Conservation (phyloP, 805 yeast genomes). For the Jamesozyma spencerorum region DNA sequence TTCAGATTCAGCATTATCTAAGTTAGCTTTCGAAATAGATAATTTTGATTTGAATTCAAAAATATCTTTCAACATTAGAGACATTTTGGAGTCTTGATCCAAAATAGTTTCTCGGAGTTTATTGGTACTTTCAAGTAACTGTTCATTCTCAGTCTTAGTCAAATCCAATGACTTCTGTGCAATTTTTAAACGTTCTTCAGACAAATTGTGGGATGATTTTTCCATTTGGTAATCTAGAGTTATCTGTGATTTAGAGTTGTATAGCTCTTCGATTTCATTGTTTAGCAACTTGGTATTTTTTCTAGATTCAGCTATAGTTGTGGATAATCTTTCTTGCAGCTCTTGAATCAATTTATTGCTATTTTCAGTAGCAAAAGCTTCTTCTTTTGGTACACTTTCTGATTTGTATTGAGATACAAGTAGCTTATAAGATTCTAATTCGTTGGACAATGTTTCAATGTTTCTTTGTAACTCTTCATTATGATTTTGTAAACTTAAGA, state of each 20-base stretch:
- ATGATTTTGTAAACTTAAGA: constrained; percentile 51
- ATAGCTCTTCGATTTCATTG: constrained; percentile 34
- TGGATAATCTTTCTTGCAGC: constrained; percentile 18
- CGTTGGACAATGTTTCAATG: constrained; percentile 47
- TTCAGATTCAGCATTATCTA: constrained; percentile 46
- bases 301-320: constrained; percentile 30
- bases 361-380: not conserved
- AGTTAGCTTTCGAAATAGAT: constrained; percentile 37
- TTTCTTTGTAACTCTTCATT: constrained; percentile 43
- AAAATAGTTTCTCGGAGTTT: constrained; percentile 35
- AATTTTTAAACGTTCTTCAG: constrained; percentile 42
- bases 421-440: constrained; percentile 53
- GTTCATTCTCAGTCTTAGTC: constrained; percentile 38
- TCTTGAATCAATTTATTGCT: constrained; percentile 15
- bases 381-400: not conserved
- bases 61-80: constrained; percentile 44
- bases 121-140: constrained; percentile 33
- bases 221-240: constrained; percentile 44
- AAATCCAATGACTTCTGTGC: constrained; percentile 34
- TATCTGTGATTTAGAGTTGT: constrained; percentile 38
- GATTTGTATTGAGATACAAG: constrained; percentile 12
- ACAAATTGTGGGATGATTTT: constrained; percentile 44
- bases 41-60: constrained; percentile 41
- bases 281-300: constrained; percentile 43
- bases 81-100: constrained; percentile 42